Evolutionary conservation across 495 filamentous ascomycete genomes (phyloP).

Genomic region (Penicillium atrosanguineum): DNA sequence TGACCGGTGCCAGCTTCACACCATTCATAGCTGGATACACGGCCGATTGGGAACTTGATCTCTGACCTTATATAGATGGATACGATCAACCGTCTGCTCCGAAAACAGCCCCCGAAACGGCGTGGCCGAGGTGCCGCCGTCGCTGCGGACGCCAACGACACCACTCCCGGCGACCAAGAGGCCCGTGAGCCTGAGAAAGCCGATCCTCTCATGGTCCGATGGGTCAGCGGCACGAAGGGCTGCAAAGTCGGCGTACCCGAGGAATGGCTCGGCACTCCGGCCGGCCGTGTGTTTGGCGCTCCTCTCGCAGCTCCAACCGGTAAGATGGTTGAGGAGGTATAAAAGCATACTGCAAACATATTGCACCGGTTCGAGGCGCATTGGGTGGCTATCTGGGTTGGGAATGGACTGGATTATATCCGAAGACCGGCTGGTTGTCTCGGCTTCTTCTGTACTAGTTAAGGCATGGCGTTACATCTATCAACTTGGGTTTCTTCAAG

Average conservation of each 20-base stretch:
- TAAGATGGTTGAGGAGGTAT: constrained; percentile 50
- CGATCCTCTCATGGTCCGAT: constrained; percentile 71
- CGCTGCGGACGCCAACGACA: constrained; percentile 46
- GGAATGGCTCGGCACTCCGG: constrained; percentile 72
- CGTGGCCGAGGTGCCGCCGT: constrained; percentile 46
- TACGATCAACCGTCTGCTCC: constrained; percentile 94
- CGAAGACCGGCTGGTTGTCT: background rate
- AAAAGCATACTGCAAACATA: constrained; percentile 4
- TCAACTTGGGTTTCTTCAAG: constrained; percentile 3
- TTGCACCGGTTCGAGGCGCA: constrained; percentile 28
- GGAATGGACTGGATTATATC: constrained; percentile 13
- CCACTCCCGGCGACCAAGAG: constrained; percentile 54
- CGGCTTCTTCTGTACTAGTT: background rate
- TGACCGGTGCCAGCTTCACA: background rate
- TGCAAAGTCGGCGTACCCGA: constrained; percentile 71
- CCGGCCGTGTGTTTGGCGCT: constrained; percentile 59
- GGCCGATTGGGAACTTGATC: background rate
- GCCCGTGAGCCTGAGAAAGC: constrained; percentile 54
- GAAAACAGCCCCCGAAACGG: constrained; percentile 91
- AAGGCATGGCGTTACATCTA: constrained; percentile 20
- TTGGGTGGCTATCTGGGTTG: constrained; percentile 15
- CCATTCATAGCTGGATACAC: background rate
- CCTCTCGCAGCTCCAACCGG: constrained; percentile 21
- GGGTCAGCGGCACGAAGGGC: constrained; percentile 70
- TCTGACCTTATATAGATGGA: constrained; percentile 64